These are phyloP conservation scores for Dryas alaskensis DNA, from an alignment of 306 rosid species.

Conservation along the genomic window DNA sequence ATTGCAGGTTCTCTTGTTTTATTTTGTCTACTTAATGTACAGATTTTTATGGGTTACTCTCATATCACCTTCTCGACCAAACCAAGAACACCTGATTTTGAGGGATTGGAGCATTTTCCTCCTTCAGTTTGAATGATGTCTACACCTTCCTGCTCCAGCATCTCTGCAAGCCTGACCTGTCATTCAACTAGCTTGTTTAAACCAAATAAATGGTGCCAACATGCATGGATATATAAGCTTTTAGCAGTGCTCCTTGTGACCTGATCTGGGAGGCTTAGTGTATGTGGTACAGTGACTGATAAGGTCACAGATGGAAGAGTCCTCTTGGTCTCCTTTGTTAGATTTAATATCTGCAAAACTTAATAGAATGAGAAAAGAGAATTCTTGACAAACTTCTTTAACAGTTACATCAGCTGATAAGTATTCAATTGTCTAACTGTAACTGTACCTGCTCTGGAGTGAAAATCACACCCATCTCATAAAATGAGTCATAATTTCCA, in stretches of 20 bases:
- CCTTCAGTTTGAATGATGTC: constrained; percentile 96
- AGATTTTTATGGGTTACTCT: neutral
- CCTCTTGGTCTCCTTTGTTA: constrained; percentile 73
- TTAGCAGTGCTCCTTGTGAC: constrained; percentile 34
- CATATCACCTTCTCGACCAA: constrained; percentile 82
- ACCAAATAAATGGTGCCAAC: neutral
- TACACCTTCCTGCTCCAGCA: constrained; percentile 74
- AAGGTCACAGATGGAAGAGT: constrained; percentile 68
- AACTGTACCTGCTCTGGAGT: constrained; percentile 70
- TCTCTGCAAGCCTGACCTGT: constrained; percentile 92
- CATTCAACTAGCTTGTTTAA: constrained; percentile 5
- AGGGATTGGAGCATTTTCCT: constrained; percentile 82
- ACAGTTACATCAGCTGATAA: no score
- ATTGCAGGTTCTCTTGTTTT: neutral
- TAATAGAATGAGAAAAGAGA: neutral
- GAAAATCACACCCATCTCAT: constrained; percentile 69
- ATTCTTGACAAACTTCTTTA: no score
- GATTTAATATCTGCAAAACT: constrained; percentile 57
- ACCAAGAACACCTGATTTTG: constrained; percentile 78
- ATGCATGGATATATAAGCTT: neutral
- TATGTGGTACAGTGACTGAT: constrained; percentile 94
- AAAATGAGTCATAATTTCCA: constrained; percentile 92
- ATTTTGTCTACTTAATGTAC: neutral
- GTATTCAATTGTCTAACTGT: no score
- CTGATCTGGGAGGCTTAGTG: constrained; percentile 92